Base-by-base conservation (phyloP, 768 basidiomycete genomes). In the Cystofilobasidium macerans region DNA sequence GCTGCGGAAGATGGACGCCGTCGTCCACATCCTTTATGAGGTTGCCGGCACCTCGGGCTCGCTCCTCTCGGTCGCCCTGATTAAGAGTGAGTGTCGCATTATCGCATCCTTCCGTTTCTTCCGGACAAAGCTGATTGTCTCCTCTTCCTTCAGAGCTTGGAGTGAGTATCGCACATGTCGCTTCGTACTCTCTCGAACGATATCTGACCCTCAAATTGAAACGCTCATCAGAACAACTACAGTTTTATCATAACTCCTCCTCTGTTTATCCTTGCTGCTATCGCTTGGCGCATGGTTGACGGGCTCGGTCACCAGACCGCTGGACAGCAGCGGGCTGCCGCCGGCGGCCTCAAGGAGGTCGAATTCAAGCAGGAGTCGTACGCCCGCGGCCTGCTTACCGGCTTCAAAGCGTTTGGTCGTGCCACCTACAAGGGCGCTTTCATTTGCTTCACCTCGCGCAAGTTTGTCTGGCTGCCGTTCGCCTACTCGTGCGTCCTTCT, bases 11-110 rank as follows among this genome's bases (percentile, higher is more conserved):
- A 63, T 63, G 62, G 62, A 63, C 32, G 43, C 57, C 13, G 35
- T 51, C 24, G 57, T 38, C 36, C 35, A 64, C 16, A 28, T 26
- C 35, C 57, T 53, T 4, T 36, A 33, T 63, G 74, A 75, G 67
- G 68, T 75, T 47, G 73, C 73, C n/a, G 74, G 74, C 24, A 74
- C 74, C 5, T 45, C 67, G 14, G 74, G 73, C 18, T 72, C 74
- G 0, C 70, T 75, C 43, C 68, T 71, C 16, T 74, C 73, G 0
- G 69, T 71, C 18, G 40, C 68, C 20, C 61, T 72, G 22, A 73
- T 75, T 64, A 64, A 64, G 13, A 69, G 65, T n/a, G n/a, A n/a
- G n/a, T n/a, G n/a, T n/a, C n/a, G n/a, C n/a, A n/a, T n/a, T n/a
- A n/a, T n/a, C n/a, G n/a, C n/a, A n/a, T n/a, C n/a, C n/a, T n/a